Evolutionary conservation across 208 protist genomes (phyloP).

Genomic region (Acanthamoeba castellanii): DNA sequence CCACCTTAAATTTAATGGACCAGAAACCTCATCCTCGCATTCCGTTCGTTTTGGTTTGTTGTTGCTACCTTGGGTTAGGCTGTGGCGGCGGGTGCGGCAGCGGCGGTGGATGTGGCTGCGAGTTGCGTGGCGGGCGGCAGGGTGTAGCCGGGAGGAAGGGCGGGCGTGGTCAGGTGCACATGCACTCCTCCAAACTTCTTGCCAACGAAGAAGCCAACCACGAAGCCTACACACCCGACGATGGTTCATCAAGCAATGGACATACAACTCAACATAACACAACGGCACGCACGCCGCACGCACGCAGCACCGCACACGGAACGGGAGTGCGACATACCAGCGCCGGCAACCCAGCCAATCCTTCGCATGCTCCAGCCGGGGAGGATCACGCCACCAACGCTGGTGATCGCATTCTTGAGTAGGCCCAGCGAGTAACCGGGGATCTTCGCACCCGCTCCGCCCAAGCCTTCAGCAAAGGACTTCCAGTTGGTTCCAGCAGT

Average conservation of each 20-base stretch:
- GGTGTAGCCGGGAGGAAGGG: neutral
- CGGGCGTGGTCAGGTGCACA: slow-evolving; percentile 17
- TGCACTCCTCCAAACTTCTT: slow-evolving; percentile 39
- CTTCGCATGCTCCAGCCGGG: slow-evolving; percentile 19
- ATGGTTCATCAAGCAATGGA: neutral
- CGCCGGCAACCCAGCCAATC: slow-evolving; percentile 19
- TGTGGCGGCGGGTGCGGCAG: neutral
- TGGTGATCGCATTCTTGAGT: slow-evolving; percentile 7
- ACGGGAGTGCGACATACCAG: neutral
- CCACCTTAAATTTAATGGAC: neutral
- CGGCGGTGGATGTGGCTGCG: neutral
- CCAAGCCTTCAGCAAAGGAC: neutral
- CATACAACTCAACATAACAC: neutral
- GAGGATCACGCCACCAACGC: slow-evolving; percentile 9
- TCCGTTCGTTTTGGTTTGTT: neutral
- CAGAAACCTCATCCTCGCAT: neutral
- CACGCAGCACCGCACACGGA: no score
- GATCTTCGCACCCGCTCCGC: slow-evolving; percentile 1
- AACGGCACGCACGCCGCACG: no score
- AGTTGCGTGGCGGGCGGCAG: neutral
- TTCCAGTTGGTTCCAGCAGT: neutral
- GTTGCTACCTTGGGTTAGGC: neutral
- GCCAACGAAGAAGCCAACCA: neutral
- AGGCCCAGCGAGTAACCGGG: neutral
- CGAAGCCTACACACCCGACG: neutral